Percentiles rank a stretch among this genome's conserved stretches.
Evolutionary conservation across 2,329 filamentous ascomycete genomes (phyloP).

Genomic region (Colletotrichum cereale): DNA sequence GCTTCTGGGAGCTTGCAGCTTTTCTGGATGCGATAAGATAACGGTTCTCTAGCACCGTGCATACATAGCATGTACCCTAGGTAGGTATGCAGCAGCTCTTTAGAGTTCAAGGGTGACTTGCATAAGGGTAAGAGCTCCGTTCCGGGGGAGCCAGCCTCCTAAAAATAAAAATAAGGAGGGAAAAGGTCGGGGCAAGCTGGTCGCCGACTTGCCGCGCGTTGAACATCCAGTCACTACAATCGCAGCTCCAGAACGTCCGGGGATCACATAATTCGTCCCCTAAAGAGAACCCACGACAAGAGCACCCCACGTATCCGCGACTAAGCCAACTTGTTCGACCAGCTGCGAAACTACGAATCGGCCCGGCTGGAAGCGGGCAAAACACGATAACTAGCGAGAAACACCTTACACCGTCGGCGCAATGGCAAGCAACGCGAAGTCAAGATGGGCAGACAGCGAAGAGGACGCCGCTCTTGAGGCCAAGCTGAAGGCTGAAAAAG

Average conservation of each 20-base stretch:
- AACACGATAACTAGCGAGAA: neutral
- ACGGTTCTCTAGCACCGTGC: neutral
- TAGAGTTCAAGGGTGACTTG: neutral
- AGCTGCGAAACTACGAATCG: neutral
- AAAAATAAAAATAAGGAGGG: constrained; percentile 1
- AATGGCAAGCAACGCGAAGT: constrained; percentile 75
- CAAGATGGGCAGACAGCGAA: constrained; percentile 89
- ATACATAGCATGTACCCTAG: no score
- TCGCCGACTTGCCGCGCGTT: constrained; percentile 26
- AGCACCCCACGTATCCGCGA: neutral
- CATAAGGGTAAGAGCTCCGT: constrained; percentile 3
- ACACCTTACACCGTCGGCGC: neutral
- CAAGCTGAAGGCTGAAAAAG: constrained; percentile 83
- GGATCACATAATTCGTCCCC: neutral
- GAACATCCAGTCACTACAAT: constrained; percentile 2
- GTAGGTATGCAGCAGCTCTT: neutral
- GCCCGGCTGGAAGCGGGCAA: neutral
- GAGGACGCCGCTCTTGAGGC: constrained; percentile 82
- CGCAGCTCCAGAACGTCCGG: neutral
- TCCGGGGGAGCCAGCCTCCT: neutral
- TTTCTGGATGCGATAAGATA: constrained; percentile 33
- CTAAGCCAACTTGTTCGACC: neutral
- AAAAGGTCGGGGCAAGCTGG: constrained; percentile 15
- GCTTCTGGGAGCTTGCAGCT: constrained; percentile 15
- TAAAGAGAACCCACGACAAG: neutral